Evolutionary conservation across 2,329 filamentous ascomycete species (phyloP), one percentile per base, ranked within the genome.

Genomic region (Ascochyta lentis): DNA sequence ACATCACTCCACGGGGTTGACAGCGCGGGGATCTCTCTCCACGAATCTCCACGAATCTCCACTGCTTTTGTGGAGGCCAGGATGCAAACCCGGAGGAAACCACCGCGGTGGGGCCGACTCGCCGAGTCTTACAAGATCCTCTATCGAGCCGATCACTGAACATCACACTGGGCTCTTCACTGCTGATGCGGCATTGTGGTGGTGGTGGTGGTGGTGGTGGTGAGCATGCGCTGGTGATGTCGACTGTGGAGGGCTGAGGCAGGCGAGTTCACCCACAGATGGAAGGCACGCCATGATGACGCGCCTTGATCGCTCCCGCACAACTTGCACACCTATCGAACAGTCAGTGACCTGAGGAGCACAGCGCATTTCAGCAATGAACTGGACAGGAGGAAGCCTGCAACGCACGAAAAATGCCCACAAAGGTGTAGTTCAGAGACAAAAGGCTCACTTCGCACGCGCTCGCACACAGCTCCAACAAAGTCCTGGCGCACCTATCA

Each of bases 351-450:
- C 46, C 34, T 35, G 26, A 16, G 16, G 37, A 19, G 31, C 37
- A 16, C 27, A 4, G 19, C 29, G 5, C 15, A 12, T 23, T 13
- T 3, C 34, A 33, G 41, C 37, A 13, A 82, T 82, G 80, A 80
- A 81, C 51, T 82, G 80, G 80, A 81, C 78, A 0, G 80, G 80
- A 26, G 80, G 80, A 4, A 74, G 72, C 26, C 61, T 78, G 29
- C 76, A 76, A 56, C 71, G 75, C 45, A 73, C 67, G 26, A 75
- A 70, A 47, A 73, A 72, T 43, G 72, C 70, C 27, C 70, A 70
- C 54, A 75, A 74, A 50, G 67, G 72, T 15, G 61, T 71, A 15
- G 29, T 73, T 4, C 73, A 77, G 53, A 75, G 72, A 56, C 80
- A 82, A 61, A 80, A 76, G 62, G 75, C 77, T 16, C 76, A 81